These are phyloP conservation scores for Cryphonectria japonica DNA, from an alignment of 2,329 filamentous ascomycete genomes.

Conservation along the genomic window DNA sequence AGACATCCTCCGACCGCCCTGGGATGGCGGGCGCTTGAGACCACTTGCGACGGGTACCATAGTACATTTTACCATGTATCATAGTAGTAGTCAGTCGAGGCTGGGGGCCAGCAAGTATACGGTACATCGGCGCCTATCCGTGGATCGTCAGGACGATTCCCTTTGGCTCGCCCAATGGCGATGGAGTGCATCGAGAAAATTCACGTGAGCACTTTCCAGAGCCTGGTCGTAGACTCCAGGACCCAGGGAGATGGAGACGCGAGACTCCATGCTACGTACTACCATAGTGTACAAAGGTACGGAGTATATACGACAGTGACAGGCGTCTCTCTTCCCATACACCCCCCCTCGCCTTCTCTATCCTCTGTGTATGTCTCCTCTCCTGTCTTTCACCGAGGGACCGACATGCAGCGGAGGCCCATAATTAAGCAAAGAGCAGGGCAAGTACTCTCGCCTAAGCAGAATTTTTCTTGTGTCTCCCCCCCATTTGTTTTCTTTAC, in stretches of 20 bases:
- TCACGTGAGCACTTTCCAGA: slow-evolving; percentile 11
- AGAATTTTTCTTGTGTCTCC: neutral
- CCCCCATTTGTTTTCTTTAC: neutral
- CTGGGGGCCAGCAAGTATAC: neutral
- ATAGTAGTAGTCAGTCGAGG: neutral
- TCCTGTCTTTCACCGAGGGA: neutral
- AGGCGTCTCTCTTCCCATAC: neutral
- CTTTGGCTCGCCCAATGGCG: slow-evolving; percentile 2
- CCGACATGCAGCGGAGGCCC: neutral
- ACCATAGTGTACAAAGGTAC: neutral
- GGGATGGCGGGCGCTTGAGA: neutral
- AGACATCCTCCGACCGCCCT: neutral
- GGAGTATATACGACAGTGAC: neutral
- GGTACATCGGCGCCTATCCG: slow-evolving; percentile 8
- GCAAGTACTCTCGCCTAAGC: neutral
- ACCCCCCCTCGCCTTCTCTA: neutral
- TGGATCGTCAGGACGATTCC: neutral
- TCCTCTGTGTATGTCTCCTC: neutral
- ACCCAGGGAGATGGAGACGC: neutral
- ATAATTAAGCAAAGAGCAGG: neutral
- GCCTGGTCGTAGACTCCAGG: neutral
- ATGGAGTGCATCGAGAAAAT: slow-evolving; percentile 13
- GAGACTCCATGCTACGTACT: neutral
- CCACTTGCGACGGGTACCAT: neutral
- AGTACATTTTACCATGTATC: neutral